These are phyloP conservation scores for Pythium aquatile DNA, from an alignment of 352 stramenopile species.

Conservation along the genomic window DNA sequence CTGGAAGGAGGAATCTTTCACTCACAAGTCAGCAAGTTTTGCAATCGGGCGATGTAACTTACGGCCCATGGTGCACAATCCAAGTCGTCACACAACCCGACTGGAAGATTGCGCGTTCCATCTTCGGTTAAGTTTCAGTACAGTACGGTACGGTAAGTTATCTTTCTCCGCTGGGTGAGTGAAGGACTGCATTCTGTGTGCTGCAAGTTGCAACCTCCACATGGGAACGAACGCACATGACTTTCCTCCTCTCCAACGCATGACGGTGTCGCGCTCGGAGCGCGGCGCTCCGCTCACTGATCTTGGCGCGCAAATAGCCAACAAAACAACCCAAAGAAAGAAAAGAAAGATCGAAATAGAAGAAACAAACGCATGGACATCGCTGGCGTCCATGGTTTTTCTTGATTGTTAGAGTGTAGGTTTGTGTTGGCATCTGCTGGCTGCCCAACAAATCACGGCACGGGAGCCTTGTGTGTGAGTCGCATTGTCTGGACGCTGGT, in stretches of 20 bases:
- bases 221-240: constrained; percentile 1
- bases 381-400: neutral
- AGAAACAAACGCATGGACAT: neutral
- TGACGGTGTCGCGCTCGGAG: neutral
- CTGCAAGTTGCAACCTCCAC: neutral
- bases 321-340: constrained; percentile 19
- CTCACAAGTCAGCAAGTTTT: constrained; percentile 12
- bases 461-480: neutral
- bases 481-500: neutral
- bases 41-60: constrained; percentile 1
- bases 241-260: neutral
- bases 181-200: neutral
- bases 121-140: constrained; percentile 10
- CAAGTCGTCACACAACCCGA: neutral
- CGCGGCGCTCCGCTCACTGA: neutral
- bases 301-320: constrained; percentile 14
- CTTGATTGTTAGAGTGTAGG: neutral
- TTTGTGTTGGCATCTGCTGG: neutral
- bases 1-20: constrained; percentile 23
- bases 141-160: neutral
- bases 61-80: constrained; percentile 12
- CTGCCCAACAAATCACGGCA: neutral
- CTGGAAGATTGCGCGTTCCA: constrained; percentile 9
- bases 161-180: neutral
- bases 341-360: constrained; percentile 26